Percentiles rank a stretch among this genome's conserved stretches.
Conservation (phyloP, 2,329 filamentous ascomycete genomes). For the Colletotrichum tamarilloi region DNA sequence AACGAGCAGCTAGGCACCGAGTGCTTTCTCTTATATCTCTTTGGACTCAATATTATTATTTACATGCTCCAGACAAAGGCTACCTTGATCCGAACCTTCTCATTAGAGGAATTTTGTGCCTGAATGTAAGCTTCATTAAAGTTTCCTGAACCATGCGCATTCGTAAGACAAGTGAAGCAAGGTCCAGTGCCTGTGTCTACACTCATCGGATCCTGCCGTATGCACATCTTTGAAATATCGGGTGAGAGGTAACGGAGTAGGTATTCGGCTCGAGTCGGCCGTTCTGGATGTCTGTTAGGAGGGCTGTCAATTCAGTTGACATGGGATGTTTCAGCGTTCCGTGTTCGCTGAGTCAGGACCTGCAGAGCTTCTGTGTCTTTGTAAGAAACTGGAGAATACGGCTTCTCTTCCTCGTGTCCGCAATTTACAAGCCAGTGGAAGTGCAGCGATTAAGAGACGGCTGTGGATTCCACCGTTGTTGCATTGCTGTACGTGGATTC, state of each 20-base stretch:
- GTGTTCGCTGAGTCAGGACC: background rate
- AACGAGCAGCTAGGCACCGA: background rate
- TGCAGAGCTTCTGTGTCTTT: background rate
- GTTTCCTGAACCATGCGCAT: background rate
- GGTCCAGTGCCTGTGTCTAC: background rate
- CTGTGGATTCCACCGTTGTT: background rate
- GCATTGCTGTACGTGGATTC: background rate
- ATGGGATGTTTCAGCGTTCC: background rate
- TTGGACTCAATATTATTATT: background rate
- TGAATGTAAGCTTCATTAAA: background rate
- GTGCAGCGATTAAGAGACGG: background rate
- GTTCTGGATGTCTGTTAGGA: background rate
- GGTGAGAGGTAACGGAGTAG: background rate
- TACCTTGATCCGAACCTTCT: background rate
- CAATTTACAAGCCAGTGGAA: background rate
- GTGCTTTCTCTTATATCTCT: background rate
- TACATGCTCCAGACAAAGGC: background rate
- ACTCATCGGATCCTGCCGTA: background rate
- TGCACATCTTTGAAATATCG: background rate
- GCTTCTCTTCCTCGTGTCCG: background rate
- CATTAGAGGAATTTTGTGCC: background rate
- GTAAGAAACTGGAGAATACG: background rate
- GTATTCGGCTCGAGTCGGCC: background rate
- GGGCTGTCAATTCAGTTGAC: background rate
- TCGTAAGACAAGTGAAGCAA: background rate